Base-by-base conservation (phyloP, 352 stramenopile genomes). In the Pythium phragmitis region DNA sequence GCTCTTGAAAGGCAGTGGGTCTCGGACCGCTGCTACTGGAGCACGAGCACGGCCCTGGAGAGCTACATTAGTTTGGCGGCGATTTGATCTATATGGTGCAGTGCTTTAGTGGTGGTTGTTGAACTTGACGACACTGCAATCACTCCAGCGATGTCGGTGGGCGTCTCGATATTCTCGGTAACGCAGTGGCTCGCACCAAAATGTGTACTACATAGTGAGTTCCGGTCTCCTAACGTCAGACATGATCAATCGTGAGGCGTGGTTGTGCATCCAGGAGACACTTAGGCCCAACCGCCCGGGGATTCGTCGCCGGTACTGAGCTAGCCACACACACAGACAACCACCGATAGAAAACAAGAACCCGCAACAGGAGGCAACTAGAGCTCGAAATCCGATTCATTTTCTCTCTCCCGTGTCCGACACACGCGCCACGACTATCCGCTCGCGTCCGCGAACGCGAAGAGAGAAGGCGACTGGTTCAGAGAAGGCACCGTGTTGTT, bases 401-500 rank as follows among this genome's bases (percentile, higher is more conserved):
- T 67, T 52, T 60, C 50, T 50, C 60, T 26, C 51, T 26, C 7
- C 14, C 34, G 49, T 23, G 49, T 28, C 8, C 11, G 49, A 37
- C 49, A 30, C 26, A 30, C 26, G 26, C 26, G 26, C 26, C 26
- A 30, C 21, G n/a, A 8, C 21, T 34, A 34, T 42, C 11, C 37
- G 37, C 37, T 42, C 14, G 37, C 14, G 37, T 16, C 9, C 9
- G 37, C 37, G 37, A 42, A 16, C 9, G 37, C 9, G 37, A 42
- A 17, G 9, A 16, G 37, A 12, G 37, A 42, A 30, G 26, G 21
- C 46, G 57, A 63, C 47, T 63, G 57, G 43, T 63, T 63, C 47
- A 54, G 11, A n/a, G 7, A 60, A 67, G 60, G 63, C 63, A 69
- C 63, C 49, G 63, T 69, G 63, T 60, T 69, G 62, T 60, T 55